Evolutionary conservation across 148 eudicot species (phyloP).

Genomic region (Diospyros kaki): DNA sequence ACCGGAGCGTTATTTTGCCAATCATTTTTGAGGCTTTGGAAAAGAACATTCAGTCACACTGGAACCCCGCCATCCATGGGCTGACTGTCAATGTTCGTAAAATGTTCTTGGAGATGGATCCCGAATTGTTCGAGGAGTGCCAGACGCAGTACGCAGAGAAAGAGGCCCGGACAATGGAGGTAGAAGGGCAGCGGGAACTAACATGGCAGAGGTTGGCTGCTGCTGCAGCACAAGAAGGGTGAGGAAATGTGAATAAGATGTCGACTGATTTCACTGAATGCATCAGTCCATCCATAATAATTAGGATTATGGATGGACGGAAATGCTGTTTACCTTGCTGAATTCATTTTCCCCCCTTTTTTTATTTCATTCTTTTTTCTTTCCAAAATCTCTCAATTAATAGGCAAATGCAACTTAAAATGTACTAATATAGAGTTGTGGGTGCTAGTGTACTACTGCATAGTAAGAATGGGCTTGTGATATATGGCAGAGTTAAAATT

Average conservation of each 20-base stretch:
- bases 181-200: constrained; percentile 44
- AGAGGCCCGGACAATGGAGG: constrained; percentile 34
- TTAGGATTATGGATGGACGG: neutral
- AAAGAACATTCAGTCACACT: constrained; percentile 54
- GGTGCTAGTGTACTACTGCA: too few relatives aligned
- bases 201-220: constrained; percentile 55
- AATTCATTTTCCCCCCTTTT: neutral
- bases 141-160: constrained; percentile 48
- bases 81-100: constrained; percentile 58
- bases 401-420: constrained; percentile 12
- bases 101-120: constrained; percentile 65
- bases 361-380: neutral
- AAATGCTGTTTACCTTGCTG: neutral
- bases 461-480: too few relatives aligned
- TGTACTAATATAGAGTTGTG: neutral
- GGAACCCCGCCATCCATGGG: constrained; percentile 67
- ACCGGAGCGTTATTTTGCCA: constrained; percentile 47
- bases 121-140: constrained; percentile 54
- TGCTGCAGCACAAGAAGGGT: constrained; percentile 32
- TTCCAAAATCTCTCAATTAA: neutral
- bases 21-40: constrained; percentile 65
- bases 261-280: neutral
- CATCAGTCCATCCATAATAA: too few relatives aligned
- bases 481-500: too few relatives aligned
- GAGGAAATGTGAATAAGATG: constrained; percentile 3